phyloP scores from a whole-genome alignment of 768 basidiomycete species.

The Termitomyces sp. region DNA sequence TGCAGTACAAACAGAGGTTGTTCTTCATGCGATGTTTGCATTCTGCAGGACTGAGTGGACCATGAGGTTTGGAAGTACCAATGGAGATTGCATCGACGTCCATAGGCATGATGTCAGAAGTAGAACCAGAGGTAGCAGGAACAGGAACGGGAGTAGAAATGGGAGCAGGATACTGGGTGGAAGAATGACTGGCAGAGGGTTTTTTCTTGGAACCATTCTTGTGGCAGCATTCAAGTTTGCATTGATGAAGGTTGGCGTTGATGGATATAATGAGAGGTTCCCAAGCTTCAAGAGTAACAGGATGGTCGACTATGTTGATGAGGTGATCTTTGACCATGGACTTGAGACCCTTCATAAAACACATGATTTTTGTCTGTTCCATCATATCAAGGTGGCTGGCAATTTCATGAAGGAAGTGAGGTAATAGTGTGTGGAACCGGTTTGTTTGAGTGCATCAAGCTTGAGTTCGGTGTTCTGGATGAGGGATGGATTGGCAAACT shows the following conservation, averaged over 20 bases:
- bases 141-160: no score
- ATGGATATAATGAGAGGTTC: slow-evolving; percentile 15
- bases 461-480: neutral
- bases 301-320: slow-evolving; percentile 9
- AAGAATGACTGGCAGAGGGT: no score
- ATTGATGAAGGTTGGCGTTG: slow-evolving; percentile 21
- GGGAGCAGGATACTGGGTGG: slow-evolving; percentile 1
- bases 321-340: slow-evolving; percentile 20
- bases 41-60: slow-evolving; percentile 25
- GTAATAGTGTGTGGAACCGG: no score
- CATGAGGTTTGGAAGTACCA: slow-evolving; percentile 1
- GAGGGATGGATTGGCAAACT: neutral
- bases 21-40: slow-evolving; percentile 16
- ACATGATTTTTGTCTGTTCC: slow-evolving; percentile 16
- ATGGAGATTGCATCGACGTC: slow-evolving; percentile 24
- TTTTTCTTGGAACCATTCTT: no score
- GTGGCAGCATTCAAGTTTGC: no score
- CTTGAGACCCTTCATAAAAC: slow-evolving; percentile 24
- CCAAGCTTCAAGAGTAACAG: slow-evolving; percentile 17
- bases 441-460: neutral
- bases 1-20: slow-evolving; percentile 33
- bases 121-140: neutral
- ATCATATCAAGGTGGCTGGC: no score
- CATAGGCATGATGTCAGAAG: slow-evolving; percentile 25
- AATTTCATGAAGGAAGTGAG: no score